These are phyloP conservation scores for Priceomyces melissophilus DNA, from an alignment of 805 yeast genomes.

Conservation along the genomic window DNA sequence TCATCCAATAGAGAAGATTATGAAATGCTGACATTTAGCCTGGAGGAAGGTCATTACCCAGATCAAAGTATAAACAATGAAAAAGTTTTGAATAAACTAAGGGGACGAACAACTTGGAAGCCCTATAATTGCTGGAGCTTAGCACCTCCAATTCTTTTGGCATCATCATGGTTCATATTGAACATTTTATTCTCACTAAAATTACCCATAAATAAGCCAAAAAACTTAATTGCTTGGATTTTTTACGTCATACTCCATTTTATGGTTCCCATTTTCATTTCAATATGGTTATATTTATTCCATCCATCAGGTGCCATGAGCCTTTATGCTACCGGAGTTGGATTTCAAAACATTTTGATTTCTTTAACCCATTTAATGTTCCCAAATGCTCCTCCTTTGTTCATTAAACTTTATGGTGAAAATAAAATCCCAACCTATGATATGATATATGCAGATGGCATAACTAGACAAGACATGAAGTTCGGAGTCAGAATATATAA, in stretches of 20 bases:
- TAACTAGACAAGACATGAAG: conserved; percentile 60
- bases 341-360: conserved; percentile 58
- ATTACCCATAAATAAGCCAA: conserved; percentile 38
- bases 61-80: conserved; percentile 1
- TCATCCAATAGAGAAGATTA: conserved; percentile 1
- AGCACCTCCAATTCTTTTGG: conserved; percentile 40
- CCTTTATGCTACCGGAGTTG: conserved; percentile 52
- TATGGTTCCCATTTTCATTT: conserved; percentile 57
- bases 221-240: conserved; percentile 59
- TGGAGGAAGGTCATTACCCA: background rate
- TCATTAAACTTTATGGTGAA: conserved; percentile 58
- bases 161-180: conserved; percentile 46
- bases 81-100: conserved; percentile 1
- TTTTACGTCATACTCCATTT: conserved; percentile 62
- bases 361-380: conserved; percentile 56
- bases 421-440: conserved; percentile 55
- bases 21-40: background rate
- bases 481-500: conserved; percentile 59
- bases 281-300: conserved; percentile 61
- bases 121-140: conserved; percentile 8
- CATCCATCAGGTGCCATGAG: conserved; percentile 63
- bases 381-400: conserved; percentile 79
- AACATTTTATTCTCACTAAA: conserved; percentile 44
- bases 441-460: conserved; percentile 72
- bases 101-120: conserved; percentile 2